phyloP scores from a whole-genome alignment of 2,329 filamentous ascomycete genomes.

The Verticillium nubilum region DNA sequence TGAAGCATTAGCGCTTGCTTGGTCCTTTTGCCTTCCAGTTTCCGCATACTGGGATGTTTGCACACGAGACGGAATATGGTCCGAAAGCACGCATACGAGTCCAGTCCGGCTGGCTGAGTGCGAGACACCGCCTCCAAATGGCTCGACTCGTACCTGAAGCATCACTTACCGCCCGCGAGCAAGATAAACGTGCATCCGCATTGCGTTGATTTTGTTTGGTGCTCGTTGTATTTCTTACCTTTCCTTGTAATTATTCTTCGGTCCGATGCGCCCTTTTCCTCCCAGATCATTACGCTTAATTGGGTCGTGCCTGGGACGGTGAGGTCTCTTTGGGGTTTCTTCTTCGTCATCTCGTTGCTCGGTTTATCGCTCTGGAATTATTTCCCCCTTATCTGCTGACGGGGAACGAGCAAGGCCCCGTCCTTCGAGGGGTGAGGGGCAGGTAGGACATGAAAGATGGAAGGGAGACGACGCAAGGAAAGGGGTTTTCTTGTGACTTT shows the following conservation, averaged over 20 bases:
- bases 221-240: constrained; percentile 14
- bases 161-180: neutral
- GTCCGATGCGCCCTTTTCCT: neutral
- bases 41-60: neutral
- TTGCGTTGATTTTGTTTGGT: neutral
- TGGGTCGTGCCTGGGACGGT: neutral
- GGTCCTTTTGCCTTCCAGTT: neutral
- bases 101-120: neutral
- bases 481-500: neutral
- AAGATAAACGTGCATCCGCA: neutral
- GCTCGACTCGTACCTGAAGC: neutral
- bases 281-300: neutral
- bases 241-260: constrained; percentile 6
- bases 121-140: neutral
- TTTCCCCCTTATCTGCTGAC: neutral
- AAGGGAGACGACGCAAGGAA: neutral
- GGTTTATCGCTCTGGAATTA: neutral
- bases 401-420: neutral
- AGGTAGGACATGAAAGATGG: neutral
- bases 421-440: neutral
- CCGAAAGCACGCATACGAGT: neutral
- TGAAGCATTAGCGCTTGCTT: neutral
- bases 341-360: neutral
- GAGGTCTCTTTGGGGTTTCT: neutral
- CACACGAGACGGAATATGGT: neutral